Evolutionary conservation across 371 early-diverging fungal genomes (phyloP).

Genomic region (Syncephalastrum contaminatum): DNA sequence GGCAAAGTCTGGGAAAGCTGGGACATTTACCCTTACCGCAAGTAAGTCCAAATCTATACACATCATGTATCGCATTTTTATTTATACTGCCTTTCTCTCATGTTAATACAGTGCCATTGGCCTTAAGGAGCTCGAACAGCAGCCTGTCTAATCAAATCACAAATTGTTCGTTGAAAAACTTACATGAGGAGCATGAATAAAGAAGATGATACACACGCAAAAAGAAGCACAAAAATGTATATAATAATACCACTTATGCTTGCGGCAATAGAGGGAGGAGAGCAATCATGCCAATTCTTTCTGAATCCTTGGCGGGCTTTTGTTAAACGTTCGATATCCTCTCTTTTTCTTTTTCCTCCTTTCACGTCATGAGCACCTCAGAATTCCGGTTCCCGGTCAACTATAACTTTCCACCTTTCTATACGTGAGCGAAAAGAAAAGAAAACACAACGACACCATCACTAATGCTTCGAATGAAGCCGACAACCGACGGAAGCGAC

Average conservation of each 20-base stretch:
- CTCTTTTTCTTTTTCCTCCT: too few relatives aligned
- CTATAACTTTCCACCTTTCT: conserved; percentile 87
- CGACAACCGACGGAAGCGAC: conserved; percentile 81
- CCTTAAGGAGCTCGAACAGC: conserved; percentile 4
- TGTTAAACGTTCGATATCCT: not conserved
- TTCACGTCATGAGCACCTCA: too few relatives aligned
- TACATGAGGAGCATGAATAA: too few relatives aligned
- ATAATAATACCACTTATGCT: too few relatives aligned
- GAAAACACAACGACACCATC: not conserved
- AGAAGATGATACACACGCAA: too few relatives aligned
- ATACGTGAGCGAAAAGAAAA: conserved; percentile 63
- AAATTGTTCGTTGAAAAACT: not conserved
- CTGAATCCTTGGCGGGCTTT: conserved; percentile 3
- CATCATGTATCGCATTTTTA: not conserved
- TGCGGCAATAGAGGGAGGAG: too few relatives aligned
- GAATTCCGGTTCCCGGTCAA: too few relatives aligned
- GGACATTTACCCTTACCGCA: conserved; percentile 41
- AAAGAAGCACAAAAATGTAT: too few relatives aligned
- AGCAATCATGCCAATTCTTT: not conserved
- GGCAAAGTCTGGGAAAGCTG: conserved; percentile 59
- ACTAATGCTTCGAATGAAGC: conserved; percentile 33
- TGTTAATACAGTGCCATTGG: conserved; percentile 10
- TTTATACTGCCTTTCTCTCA: not conserved
- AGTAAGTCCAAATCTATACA: conserved; percentile 7
- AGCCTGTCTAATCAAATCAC: conserved; percentile 4